Evolutionary conservation across 2,329 filamentous ascomycete species (phyloP), one percentile per base, ranked within the genome.

Genomic region (Hymenoscyphus repandus): DNA sequence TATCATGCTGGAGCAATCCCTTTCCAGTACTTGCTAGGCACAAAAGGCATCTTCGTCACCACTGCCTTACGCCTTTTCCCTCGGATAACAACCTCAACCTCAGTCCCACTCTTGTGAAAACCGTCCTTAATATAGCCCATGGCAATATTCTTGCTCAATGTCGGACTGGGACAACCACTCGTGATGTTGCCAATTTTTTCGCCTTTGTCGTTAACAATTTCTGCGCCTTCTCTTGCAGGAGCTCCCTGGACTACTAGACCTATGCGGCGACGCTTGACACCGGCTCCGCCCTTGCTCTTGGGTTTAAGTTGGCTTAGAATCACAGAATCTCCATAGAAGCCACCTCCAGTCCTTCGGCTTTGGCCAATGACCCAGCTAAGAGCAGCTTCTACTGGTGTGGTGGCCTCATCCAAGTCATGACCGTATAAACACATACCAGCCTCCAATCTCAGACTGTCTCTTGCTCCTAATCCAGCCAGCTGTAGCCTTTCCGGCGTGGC

Each of bases 341-440:
- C 82, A 11, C 85, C 84, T 4, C 72, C 65, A 36, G 71, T 59
- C 48, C 85, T 85, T 15, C 92, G 82, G 50, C 85, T 81, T 66
- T 90, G 90, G 57, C 87, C 85, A 53, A 99, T 84, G 64, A 96
- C 80, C 92, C 93, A 99, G 53, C 75, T 75, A 0, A 89, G 71
- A 1, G 74, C 76, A 1, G 79, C 85, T 65, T 83, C 79, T 4
- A 86, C 82, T 1, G 85, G 85, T 1, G 85, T 88, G 10, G 80
- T 86, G 0, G 74, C 74, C 51, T 96, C 92, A 67, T 95, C 84
- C 34, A 99, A 80, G 69, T 99, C 93, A 72, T 97, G 90, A n/a
- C 93, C 93, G 72, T 99, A 99, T n/a, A 99, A 79, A 70, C 93
- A 99, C 92, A 99, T 95, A 54, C 93, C 93, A 0, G 93, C 93